Evolutionary conservation across 139 green algal genomes (phyloP).

Genomic region (Chlamydomonas urium): DNA sequence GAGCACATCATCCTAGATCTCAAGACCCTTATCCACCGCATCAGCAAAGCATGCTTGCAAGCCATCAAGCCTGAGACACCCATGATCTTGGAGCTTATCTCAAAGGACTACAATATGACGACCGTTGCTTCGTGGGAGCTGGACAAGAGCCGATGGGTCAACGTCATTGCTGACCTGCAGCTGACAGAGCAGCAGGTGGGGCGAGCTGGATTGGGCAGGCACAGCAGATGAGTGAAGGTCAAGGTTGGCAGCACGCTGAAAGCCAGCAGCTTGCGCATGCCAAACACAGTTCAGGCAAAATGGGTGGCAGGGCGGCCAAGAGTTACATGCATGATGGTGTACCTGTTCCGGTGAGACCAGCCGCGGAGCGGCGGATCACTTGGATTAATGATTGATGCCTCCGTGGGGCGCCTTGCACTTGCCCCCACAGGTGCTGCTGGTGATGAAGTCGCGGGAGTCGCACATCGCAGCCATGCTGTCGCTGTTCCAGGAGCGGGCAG

Average conservation of each 20-base stretch:
- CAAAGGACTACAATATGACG: conserved; percentile 30
- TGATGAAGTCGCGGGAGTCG: conserved; percentile 25
- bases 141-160: conserved; percentile 41
- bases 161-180: conserved; percentile 39
- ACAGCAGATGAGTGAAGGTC: background rate
- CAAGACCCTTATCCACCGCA: conserved; percentile 39
- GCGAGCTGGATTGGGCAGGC: background rate
- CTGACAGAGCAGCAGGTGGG: conserved; percentile 33
- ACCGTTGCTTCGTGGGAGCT: conserved; percentile 35
- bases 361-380: no score
- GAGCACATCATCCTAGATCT: conserved; percentile 33
- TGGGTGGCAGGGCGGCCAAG: no score
- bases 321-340: no score
- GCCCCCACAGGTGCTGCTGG: conserved; percentile 27
- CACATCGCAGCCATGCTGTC: conserved; percentile 30
- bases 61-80: conserved; percentile 42
- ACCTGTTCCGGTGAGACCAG: no score
- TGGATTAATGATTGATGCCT: no score
- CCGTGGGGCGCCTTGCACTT: no score
- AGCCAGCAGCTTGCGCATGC: no score
- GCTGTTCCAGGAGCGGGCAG: conserved; percentile 31
- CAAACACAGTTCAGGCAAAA: no score
- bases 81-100: conserved; percentile 28
- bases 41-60: conserved; percentile 45
- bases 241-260: no score